Conservation (phyloP, 2,329 filamentous ascomycete species). For the Chrysoporthe austroafricana region DNA sequence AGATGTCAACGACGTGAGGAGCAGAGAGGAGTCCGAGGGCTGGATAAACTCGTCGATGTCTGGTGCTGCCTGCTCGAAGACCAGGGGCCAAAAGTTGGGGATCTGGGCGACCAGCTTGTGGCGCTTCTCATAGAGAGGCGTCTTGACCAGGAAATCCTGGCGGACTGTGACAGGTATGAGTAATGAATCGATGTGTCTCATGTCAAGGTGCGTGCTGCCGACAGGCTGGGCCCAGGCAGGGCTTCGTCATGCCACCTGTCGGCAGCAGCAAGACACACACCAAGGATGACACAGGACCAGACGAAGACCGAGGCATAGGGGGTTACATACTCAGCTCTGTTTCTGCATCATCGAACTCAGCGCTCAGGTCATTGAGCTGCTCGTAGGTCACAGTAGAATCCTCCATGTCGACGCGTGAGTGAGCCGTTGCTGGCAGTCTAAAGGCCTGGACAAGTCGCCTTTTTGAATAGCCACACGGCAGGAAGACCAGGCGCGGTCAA, state of each 20-base stretch:
- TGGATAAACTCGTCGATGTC: conserved; percentile 90
- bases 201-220: no score
- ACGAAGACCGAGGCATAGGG: not conserved
- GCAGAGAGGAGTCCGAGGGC: conserved; percentile 74
- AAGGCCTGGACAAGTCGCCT: conserved; percentile 2
- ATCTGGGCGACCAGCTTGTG: conserved; percentile 71
- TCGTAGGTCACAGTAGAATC: conserved; percentile 66
- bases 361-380: conserved; percentile 78
- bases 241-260: not conserved
- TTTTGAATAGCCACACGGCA: not conserved
- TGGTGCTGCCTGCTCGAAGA: conserved; percentile 82
- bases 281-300: not conserved
- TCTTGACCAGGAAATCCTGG: conserved; percentile 69
- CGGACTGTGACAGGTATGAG: conserved; percentile 59
- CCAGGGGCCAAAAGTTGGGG: conserved; percentile 91
- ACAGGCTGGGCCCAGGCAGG: not conserved
- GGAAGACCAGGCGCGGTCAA: not conserved
- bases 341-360: conserved; percentile 83
- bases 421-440: conserved; percentile 29
- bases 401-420: conserved; percentile 34
- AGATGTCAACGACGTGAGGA: conserved; percentile 69
- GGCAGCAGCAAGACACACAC: not conserved
- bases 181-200: not conserved
- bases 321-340: conserved; percentile 73
- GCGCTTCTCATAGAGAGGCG: conserved; percentile 77